Conservation (phyloP, 495 filamentous ascomycete species). For the Friedmanniomyces simplex region DNA sequence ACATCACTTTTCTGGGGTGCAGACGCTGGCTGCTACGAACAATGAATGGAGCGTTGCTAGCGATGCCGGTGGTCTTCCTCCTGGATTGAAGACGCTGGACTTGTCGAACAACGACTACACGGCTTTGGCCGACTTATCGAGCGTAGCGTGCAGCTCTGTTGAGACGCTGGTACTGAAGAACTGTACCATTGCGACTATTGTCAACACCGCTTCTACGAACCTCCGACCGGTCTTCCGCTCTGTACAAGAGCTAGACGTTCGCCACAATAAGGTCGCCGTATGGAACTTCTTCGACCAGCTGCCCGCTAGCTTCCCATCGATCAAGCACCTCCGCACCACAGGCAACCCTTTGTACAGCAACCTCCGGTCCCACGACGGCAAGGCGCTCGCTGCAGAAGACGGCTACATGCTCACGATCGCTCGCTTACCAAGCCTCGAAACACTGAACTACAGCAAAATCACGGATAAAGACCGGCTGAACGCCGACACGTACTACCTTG, state of each 20-base stretch:
- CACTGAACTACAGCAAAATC: slow-evolving; percentile 71
- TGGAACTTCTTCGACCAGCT: slow-evolving; percentile 66
- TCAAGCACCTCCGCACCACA: slow-evolving; percentile 61
- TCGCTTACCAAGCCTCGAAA: slow-evolving; percentile 55
- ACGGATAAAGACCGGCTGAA: slow-evolving; percentile 63
- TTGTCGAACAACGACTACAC: slow-evolving; percentile 69
- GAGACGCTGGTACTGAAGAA: slow-evolving; percentile 38
- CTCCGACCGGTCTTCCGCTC: slow-evolving; percentile 17
- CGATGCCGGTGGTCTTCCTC: slow-evolving; percentile 28
- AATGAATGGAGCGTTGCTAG: slow-evolving; percentile 35
- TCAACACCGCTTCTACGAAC: neutral
- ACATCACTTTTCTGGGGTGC: slow-evolving; percentile 46
- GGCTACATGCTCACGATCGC: slow-evolving; percentile 79
- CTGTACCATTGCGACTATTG: slow-evolving; percentile 31
- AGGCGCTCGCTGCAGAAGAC: slow-evolving; percentile 53
- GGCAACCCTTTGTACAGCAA: slow-evolving; percentile 67
- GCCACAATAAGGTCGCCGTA: slow-evolving; percentile 60
- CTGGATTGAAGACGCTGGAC: slow-evolving; percentile 46
- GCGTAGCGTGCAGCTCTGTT: slow-evolving; percentile 38
- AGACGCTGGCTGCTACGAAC: slow-evolving; percentile 44
- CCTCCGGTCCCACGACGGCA: slow-evolving; percentile 26
- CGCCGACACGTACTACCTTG: slow-evolving; percentile 87
- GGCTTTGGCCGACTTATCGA: slow-evolving; percentile 43
- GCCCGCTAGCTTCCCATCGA: slow-evolving; percentile 53
- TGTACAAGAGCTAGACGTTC: slow-evolving; percentile 60